Evolutionary conservation across 1,284 basidiomycete genomes (phyloP), one percentile per base, ranked within the genome.

Genomic region (Sporisorium exsertum): DNA sequence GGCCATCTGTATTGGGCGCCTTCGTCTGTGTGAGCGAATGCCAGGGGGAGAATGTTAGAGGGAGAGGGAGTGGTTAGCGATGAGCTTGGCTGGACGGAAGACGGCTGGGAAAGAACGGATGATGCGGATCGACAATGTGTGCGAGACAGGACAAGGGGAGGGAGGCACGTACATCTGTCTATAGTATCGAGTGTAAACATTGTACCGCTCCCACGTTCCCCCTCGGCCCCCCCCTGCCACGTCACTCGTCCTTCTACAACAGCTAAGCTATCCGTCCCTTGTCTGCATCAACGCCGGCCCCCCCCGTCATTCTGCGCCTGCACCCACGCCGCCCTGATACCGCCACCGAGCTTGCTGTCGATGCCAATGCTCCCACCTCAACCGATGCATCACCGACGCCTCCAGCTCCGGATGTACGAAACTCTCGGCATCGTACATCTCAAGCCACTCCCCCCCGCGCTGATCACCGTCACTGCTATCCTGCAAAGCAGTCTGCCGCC

Each of bases 1-100:
- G 89, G 89, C 89, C 89, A 89, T 54, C 78, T 52, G 69, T 87
- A 87, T 73, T 88, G 88, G 8, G 83, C 84, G 32, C 82, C 64
- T 15, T 80, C 60, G 52, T 86, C 88, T 88, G 82, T 6, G 5
- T 22, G 40, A 40, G 37, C 16, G 4, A 12, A 20, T 43, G 40
- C 13, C 16, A 37, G 13, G 24, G 27, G 29, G 2, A 9, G 27
- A 32, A 40, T 9, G 35, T 37, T n/a, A n/a, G 35, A 37, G n/a
- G 43, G 42, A 54, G 29, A 32, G 29, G 10, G 29, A 61, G 13
- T 27, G 13, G 24, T 47, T 16, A 47, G 45, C 27, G 24, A 43
- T 40, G 4, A n/a, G 37, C 16, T 5, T 4, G 16, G 40, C 16
- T 43, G 4, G 18, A 20, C 9, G n/a, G 13, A 15, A 12, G 3